Conservation (phyloP, 441 rosid species). For the Viola pubescens region DNA sequence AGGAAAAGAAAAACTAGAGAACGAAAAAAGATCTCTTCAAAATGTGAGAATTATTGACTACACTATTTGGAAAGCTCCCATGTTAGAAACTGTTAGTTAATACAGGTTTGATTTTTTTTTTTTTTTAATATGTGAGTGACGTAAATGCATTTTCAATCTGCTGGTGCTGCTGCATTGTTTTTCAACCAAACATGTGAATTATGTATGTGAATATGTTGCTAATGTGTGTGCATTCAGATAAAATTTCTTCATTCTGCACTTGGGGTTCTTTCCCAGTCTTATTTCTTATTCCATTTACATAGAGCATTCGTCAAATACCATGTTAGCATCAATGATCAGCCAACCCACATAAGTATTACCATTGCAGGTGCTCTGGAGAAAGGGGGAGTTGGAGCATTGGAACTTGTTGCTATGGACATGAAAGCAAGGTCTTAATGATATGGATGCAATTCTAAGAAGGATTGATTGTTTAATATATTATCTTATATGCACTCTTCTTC, state of each 20-base stretch:
- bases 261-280: not conserved
- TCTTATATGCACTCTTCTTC: slow-evolving; percentile 13
- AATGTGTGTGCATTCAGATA: not conserved
- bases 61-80: too few species aligned
- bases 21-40: too few species aligned
- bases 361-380: slow-evolving; percentile 87
- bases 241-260: not conserved
- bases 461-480: slow-evolving; percentile 13
- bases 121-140: too few species aligned
- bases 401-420: slow-evolving; percentile 99
- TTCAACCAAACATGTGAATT: too few species aligned
- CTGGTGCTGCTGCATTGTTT: too few species aligned
- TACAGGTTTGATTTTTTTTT: too few species aligned
- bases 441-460: slow-evolving; percentile 10
- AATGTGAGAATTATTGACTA: too few species aligned
- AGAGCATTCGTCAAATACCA: slow-evolving; percentile 3
- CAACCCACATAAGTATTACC: not conserved
- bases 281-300: not conserved
- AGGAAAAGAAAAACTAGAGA: too few species aligned
- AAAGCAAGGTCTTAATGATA: slow-evolving; percentile 74
- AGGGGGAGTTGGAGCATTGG: slow-evolving; percentile 98
- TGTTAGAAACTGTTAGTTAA: too few species aligned
- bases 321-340: slow-evolving; percentile 2
- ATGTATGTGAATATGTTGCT: too few species aligned
- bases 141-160: too few species aligned